Conservation (phyloP, 2,329 filamentous ascomycete genomes). For the Orbilia oligospora region DNA sequence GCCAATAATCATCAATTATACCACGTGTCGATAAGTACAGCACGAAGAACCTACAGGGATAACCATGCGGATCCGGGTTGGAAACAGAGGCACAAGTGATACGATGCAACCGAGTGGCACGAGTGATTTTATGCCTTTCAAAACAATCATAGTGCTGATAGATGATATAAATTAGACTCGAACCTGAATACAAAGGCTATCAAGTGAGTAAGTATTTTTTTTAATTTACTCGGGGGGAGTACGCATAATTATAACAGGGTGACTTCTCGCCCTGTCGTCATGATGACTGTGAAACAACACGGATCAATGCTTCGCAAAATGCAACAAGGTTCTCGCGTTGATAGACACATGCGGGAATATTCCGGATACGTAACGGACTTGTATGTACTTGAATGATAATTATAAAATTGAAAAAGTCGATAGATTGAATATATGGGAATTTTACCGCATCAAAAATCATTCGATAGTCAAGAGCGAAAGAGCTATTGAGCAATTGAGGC, state of each 20-base stretch:
- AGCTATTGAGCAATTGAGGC: conserved; percentile 1
- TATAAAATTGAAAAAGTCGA: too few relatives aligned
- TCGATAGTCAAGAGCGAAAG: not conserved
- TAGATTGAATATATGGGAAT: too few relatives aligned
- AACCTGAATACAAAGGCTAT: too few relatives aligned
- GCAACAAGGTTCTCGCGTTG: conserved; percentile 4
- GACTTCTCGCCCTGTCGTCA: conserved; percentile 17
- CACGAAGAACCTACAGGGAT: not conserved
- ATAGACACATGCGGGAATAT: not conserved
- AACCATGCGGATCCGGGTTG: not conserved
- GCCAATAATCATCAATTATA: not conserved
- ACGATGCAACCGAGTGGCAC: not conserved
- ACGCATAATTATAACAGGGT: conserved; percentile 2
- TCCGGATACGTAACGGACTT: too few relatives aligned
- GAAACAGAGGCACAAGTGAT: not conserved
- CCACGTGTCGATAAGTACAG: not conserved
- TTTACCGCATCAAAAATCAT: not conserved
- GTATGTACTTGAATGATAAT: too few relatives aligned
- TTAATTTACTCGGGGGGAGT: not conserved
- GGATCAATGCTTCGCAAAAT: not conserved
- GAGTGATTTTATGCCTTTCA: not conserved
- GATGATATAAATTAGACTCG: too few relatives aligned
- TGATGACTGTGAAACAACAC: conserved; percentile 29
- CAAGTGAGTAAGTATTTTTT: too few relatives aligned
- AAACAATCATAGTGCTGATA: not conserved